Percentiles rank a stretch among this genome's conserved stretches.
These are phyloP conservation scores for Xerocomellus amylosporus DNA, from an alignment of 768 basidiomycete genomes.

Conservation along the genomic window DNA sequence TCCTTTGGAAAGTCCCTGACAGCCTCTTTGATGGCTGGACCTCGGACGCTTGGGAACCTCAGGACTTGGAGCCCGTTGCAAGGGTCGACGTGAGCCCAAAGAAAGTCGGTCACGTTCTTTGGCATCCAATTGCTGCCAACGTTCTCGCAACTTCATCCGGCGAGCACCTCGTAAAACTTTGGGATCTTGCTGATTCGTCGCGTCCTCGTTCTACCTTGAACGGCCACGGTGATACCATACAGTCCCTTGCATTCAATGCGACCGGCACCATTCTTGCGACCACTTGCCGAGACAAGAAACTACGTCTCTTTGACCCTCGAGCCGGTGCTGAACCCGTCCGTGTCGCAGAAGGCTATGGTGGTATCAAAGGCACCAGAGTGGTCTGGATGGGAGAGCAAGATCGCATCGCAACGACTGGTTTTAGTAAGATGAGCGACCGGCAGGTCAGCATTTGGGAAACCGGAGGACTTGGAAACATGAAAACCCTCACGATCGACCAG, in stretches of 20 bases:
- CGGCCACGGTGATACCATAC: conserved; percentile 87
- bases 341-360: conserved; percentile 81
- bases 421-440: conserved; percentile 94
- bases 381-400: conserved; percentile 90
- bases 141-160: conserved; percentile 80
- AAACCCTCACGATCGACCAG: conserved; percentile 81
- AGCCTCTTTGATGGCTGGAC: conserved; percentile 81
- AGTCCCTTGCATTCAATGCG: conserved; percentile 77
- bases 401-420: conserved; percentile 91
- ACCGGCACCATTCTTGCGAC: conserved; percentile 82
- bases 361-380: conserved; percentile 89
- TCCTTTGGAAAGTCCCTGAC: conserved; percentile 83
- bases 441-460: conserved; percentile 92
- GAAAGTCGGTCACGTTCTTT: conserved; percentile 92
- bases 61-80: conserved; percentile 83
- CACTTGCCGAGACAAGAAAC: conserved; percentile 89
- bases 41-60: conserved; percentile 74
- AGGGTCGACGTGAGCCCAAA: conserved; percentile 76
- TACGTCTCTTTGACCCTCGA: conserved; percentile 90
- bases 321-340: conserved; percentile 79
- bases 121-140: conserved; percentile 87
- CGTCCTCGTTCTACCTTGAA: conserved; percentile 55
- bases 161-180: conserved; percentile 86
- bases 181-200: conserved; percentile 82
- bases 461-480: conserved; percentile 67